Base-by-base conservation (phyloP, 2,329 filamentous ascomycete genomes). In the Aspergillus terreus region DNA sequence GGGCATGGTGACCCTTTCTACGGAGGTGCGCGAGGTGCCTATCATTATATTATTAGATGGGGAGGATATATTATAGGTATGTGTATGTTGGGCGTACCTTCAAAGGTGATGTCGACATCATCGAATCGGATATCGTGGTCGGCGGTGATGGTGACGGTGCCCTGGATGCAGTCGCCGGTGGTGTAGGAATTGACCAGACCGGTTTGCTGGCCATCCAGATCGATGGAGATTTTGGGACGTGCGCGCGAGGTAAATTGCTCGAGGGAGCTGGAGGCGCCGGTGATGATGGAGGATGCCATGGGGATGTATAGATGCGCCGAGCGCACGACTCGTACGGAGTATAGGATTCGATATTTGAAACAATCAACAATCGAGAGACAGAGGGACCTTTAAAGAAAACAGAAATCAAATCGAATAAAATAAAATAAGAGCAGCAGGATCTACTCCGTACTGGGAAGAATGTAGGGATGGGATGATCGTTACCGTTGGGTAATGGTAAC, bases 111-210 rank as follows among this genome's bases (percentile, higher is more conserved):
- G 27, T 81, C 76, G 35, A 85, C 67, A 7, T 81, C 75, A 44
- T 84, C 81, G 59, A 85, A 84, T 33, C 70, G 69, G 3, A 74
- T 81, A 46, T 83, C 80, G 44, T 72, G 68, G n/a, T 73, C 68
- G 3, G 77, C 71, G 19, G 71, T 75, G 49, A 85, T 72, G 15
- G 67, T 72, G 5, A 79, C 77, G 23, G 71, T 74, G 11, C 82
- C 82, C 50, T 82, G 72, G 49, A 85, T 78, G 45, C 71, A 74
- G 59, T 85, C 82, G 59, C 79, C 71, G 6, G 81, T 84, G 2
- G 81, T 83, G 60, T 78, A 83, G 32, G 76, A 74, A 17, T 67
- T 74, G 38, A 78, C 68, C 35, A 72, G 71, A 7, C 64, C 61
- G 5, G 63, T 56, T n/a, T 55, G 57, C 50, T 73, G 67, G 15